Evolutionary conservation across 2,329 filamentous ascomycete genomes (phyloP).

Genomic region (Claviceps citrina): DNA sequence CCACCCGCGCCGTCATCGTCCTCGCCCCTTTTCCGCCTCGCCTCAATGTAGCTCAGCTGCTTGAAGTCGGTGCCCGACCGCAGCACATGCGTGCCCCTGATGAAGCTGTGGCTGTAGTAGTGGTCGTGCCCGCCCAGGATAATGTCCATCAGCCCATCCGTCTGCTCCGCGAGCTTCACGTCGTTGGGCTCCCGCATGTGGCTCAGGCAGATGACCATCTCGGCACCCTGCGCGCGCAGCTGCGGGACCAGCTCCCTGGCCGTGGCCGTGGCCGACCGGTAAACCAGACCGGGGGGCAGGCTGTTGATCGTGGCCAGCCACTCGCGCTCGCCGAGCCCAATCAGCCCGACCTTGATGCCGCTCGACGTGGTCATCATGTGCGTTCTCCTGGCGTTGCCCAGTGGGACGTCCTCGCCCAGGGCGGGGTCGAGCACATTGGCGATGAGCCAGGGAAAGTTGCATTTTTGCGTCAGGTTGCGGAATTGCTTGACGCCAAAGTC

Average conservation of each 20-base stretch:
- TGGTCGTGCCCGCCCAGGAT: conserved; percentile 85
- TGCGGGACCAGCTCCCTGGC: conserved; percentile 60
- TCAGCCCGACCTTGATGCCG: conserved; percentile 71
- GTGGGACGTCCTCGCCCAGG: conserved; percentile 56
- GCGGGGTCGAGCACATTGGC: conserved; percentile 79
- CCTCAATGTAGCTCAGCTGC: conserved; percentile 78
- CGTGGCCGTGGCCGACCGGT: conserved; percentile 61
- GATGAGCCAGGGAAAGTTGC: conserved; percentile 76
- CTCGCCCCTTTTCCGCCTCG: conserved; percentile 34
- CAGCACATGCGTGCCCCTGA: conserved; percentile 72
- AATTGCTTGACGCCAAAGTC: conserved; percentile 83
- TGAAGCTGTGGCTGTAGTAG: conserved; percentile 62
- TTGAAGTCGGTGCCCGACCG: conserved; percentile 85
- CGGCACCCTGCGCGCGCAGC: conserved; percentile 60
- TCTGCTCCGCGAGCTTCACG: conserved; percentile 63
- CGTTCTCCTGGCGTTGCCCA: conserved; percentile 62
- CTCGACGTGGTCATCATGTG: conserved; percentile 66
- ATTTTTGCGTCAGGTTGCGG: conserved; percentile 53
- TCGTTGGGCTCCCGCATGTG: conserved; percentile 85
- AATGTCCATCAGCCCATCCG: conserved; percentile 63
- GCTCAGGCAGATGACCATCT: conserved; percentile 68
- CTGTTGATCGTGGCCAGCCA: conserved; percentile 84
- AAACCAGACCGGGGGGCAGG: conserved; percentile 66
- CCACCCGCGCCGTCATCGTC: conserved; percentile 14
- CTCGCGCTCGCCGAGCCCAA: conserved; percentile 74